These are phyloP conservation scores for Exophiala sp. DNA, from an alignment of 2,329 filamentous ascomycete genomes.

Conservation along the genomic window DNA sequence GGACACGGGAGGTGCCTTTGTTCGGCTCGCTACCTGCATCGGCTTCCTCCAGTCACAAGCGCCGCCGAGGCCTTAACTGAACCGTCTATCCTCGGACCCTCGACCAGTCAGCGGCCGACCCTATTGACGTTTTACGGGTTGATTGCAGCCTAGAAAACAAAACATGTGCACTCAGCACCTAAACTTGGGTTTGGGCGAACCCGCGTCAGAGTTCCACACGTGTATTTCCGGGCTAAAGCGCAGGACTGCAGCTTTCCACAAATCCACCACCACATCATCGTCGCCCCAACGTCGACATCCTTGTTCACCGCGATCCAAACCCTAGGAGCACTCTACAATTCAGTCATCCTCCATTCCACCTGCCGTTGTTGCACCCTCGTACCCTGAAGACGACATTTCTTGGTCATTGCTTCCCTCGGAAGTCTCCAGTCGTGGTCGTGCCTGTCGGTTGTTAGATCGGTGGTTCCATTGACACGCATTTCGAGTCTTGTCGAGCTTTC, in stretches of 20 bases:
- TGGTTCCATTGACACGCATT: background rate
- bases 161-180: background rate
- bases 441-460: background rate
- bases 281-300: background rate
- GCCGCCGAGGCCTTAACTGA: background rate
- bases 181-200: background rate
- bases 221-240: background rate
- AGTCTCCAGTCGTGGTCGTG: background rate
- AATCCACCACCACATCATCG: background rate
- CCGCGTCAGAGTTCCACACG: background rate
- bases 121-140: background rate
- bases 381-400: background rate
- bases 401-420: background rate
- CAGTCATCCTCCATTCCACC: background rate
- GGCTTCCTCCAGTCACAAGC: background rate
- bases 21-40: background rate
- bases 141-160: background rate
- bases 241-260: background rate
- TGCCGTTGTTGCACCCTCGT: background rate
- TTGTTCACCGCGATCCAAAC: background rate
- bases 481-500: conserved; percentile 1
- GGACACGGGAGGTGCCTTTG: background rate
- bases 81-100: background rate
- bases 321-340: too few species aligned
- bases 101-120: background rate